Percentiles rank a stretch among this genome's conserved stretches.
phyloP scores from a whole-genome alignment of 139 green algal genomes.

The Closterium sp. region DNA sequence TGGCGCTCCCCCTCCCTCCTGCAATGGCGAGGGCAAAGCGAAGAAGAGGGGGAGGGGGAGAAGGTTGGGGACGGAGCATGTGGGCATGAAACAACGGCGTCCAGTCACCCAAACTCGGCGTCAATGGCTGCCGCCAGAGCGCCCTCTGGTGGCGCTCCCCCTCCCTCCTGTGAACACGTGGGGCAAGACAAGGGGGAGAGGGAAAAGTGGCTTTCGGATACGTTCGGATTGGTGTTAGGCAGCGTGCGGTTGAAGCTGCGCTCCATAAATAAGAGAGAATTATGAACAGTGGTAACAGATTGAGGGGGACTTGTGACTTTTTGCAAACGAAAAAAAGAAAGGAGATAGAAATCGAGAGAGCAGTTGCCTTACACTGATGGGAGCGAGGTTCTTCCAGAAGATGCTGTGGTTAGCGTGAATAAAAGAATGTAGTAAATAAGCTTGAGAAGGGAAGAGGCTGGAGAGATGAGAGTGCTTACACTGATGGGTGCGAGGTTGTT shows the following conservation, averaged over 20 bases:
- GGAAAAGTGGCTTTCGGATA: neutral
- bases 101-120: neutral
- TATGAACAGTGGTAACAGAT: no score
- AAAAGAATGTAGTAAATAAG: no score
- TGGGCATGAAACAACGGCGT: neutral
- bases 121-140: constrained; percentile 57
- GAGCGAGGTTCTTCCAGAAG: constrained; percentile 92
- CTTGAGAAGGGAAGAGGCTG: no score
- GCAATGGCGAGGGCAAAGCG: neutral
- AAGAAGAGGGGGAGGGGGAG: neutral
- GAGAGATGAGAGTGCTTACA: constrained; percentile 60
- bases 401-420: constrained; percentile 97
- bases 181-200: neutral
- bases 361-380: constrained; percentile 66
- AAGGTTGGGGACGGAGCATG: neutral
- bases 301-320: no score
- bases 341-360: no score
- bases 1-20: constrained; percentile 73
- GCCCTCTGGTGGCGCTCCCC: constrained; percentile 74
- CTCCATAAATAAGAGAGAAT: no score
- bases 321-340: no score
- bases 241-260: no score
- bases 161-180: constrained; percentile 55
- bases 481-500: constrained; percentile 82
- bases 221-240: no score